Percentiles rank a stretch among this genome's conserved stretches.
Conservation (phyloP, 2,329 filamentous ascomycete species). For the Colletotrichum eleusines region DNA sequence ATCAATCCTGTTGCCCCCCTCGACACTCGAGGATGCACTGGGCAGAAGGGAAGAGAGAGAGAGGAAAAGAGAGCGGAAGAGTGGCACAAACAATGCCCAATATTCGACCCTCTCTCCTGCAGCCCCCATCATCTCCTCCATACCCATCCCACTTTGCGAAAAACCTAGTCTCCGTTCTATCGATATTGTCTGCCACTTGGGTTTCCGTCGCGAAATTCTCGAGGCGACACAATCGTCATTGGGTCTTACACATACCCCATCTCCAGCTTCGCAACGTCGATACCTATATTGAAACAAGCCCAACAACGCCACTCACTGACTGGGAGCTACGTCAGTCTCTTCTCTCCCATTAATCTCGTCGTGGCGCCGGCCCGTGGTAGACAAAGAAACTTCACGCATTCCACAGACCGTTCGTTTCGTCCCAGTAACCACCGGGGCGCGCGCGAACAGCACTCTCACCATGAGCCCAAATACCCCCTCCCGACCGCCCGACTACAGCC, state of each 20-base stretch:
- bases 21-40: slow-evolving; percentile 40
- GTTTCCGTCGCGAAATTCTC: background rate
- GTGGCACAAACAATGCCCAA: background rate
- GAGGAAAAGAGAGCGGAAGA: background rate
- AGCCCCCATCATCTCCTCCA: slow-evolving; percentile 1
- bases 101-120: slow-evolving; percentile 14
- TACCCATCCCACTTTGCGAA: slow-evolving; percentile 14
- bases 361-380: slow-evolving; percentile 35
- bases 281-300: background rate
- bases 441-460: slow-evolving; percentile 28
- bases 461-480: slow-evolving; percentile 67
- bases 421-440: slow-evolving; percentile 32
- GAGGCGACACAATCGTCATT: slow-evolving; percentile 1
- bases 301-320: slow-evolving; percentile 14
- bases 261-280: background rate
- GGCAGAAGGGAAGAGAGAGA: slow-evolving; percentile 6
- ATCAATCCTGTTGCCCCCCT: slow-evolving; percentile 41
- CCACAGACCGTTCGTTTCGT: slow-evolving; percentile 20
- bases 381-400: slow-evolving; percentile 27
- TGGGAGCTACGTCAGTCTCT: slow-evolving; percentile 12
- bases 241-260: slow-evolving; percentile 16
- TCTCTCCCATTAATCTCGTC: slow-evolving; percentile 5
- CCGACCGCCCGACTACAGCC: slow-evolving; percentile 68
- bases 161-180: slow-evolving; percentile 10
- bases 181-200: slow-evolving; percentile 2